Conservation (phyloP, 768 basidiomycete species). For the Tubosaeta brunneosetosa region DNA sequence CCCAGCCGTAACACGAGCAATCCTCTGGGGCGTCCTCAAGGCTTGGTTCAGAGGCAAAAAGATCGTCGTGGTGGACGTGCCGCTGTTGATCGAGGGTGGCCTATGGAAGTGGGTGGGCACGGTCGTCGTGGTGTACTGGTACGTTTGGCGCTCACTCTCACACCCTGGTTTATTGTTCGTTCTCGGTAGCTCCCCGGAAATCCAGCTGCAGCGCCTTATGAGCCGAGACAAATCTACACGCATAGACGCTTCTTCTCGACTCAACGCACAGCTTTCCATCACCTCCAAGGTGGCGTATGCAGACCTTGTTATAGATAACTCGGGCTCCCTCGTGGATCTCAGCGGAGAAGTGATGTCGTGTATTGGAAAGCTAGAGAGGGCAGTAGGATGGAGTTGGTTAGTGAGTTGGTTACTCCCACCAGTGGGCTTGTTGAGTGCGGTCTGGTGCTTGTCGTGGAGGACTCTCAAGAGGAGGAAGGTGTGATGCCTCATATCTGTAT, state of each 20-base stretch:
- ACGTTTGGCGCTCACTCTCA: slow-evolving; percentile 16
- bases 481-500: not conserved
- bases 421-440: slow-evolving; percentile 43
- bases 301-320: slow-evolving; percentile 86
- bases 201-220: slow-evolving; percentile 83
- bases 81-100: slow-evolving; percentile 84
- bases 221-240: slow-evolving; percentile 61
- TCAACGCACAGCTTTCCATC: slow-evolving; percentile 79
- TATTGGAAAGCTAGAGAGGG: slow-evolving; percentile 39
- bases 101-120: slow-evolving; percentile 79
- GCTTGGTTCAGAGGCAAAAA: slow-evolving; percentile 77
- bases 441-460: slow-evolving; percentile 36
- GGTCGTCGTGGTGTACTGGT: slow-evolving; percentile 93
- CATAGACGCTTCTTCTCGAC: slow-evolving; percentile 66
- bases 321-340: slow-evolving; percentile 67
- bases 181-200: slow-evolving; percentile 60
- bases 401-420: slow-evolving; percentile 63
- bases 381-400: slow-evolving; percentile 55
- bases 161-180: not conserved
- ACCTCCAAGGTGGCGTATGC: slow-evolving; percentile 78
- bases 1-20: slow-evolving; percentile 77
- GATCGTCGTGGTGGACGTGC: slow-evolving; percentile 84
- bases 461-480: slow-evolving; percentile 19
- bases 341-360: slow-evolving; percentile 41
- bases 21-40: slow-evolving; percentile 61